These are phyloP conservation scores for Tetratostichococcus sp. DNA, from an alignment of 139 green algal genomes.

Conservation along the genomic window DNA sequence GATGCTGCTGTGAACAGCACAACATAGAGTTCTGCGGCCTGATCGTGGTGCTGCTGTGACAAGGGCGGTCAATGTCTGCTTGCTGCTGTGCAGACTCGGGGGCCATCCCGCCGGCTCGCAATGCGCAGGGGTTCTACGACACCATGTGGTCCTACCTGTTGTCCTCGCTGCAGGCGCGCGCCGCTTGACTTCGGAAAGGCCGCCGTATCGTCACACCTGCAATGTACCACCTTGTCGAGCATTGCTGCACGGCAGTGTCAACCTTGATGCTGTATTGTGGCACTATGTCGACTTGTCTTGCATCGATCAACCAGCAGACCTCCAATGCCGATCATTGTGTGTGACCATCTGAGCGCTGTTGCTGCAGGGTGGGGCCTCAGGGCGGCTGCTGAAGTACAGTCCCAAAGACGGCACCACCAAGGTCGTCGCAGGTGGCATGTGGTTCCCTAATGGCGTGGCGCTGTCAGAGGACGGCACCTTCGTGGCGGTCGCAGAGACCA, in stretches of 20 bases:
- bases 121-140: conserved; percentile 20
- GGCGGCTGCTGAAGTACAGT: conserved; percentile 35
- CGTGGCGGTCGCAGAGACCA: conserved; percentile 33
- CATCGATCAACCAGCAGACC: no score
- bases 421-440: conserved; percentile 26
- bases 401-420: conserved; percentile 7
- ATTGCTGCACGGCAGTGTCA: no score
- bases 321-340: no score
- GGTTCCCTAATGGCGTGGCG: conserved; percentile 40
- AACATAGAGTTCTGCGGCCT: no score
- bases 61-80: no score
- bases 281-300: no score
- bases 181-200: neutral
- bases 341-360: no score
- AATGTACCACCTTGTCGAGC: no score
- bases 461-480: conserved; percentile 24
- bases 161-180: conserved; percentile 19
- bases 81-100: neutral
- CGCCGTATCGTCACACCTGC: no score
- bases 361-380: conserved; percentile 33
- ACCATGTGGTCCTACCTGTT: conserved; percentile 31
- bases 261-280: no score
- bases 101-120: conserved; percentile 13
- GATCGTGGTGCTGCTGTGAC: no score
- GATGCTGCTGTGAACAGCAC: no score